These are phyloP conservation scores for Syncephalastrum monosporum DNA, from an alignment of 371 early-diverging fungal genomes.

Conservation along the genomic window DNA sequence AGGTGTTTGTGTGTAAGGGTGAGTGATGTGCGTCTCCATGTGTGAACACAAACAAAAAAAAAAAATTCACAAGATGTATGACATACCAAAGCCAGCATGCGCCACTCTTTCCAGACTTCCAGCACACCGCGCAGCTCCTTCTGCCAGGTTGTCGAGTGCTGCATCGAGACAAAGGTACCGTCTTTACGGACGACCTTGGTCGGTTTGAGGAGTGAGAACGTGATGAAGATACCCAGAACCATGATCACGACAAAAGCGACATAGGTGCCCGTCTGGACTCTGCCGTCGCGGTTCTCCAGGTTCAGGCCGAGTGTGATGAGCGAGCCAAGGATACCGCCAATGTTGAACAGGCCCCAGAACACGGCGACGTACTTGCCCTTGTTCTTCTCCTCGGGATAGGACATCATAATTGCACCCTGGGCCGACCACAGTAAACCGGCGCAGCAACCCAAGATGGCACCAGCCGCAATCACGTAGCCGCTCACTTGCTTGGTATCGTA, in stretches of 20 bases:
- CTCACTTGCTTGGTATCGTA: slow-evolving; percentile 43
- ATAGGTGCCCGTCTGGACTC: slow-evolving; percentile 60
- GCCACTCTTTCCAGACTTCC: slow-evolving; percentile 61
- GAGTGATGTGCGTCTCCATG: too few relatives aligned
- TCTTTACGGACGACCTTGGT: slow-evolving; percentile 59
- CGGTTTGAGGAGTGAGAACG: slow-evolving; percentile 58
- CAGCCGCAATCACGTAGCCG: slow-evolving; percentile 55
- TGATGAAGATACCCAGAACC: slow-evolving; percentile 56
- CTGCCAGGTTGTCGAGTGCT: slow-evolving; percentile 48
- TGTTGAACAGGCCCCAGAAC: slow-evolving; percentile 81
- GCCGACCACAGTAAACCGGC: slow-evolving; percentile 66
- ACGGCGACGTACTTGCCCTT: slow-evolving; percentile 77
- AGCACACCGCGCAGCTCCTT: slow-evolving; percentile 59
- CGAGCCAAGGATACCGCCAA: slow-evolving; percentile 77
- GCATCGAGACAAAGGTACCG: slow-evolving; percentile 59
- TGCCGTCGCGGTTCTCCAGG: slow-evolving; percentile 33
- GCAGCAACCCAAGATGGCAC: slow-evolving; percentile 62
- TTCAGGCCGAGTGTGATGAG: slow-evolving; percentile 68
- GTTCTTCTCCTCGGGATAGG: slow-evolving; percentile 64
- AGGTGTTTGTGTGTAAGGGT: too few relatives aligned
- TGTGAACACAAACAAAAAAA: too few relatives aligned
- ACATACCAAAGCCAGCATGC: slow-evolving; percentile 15
- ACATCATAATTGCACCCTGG: slow-evolving; percentile 72
- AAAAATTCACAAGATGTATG: not conserved
- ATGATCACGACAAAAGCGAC: slow-evolving; percentile 70